These are phyloP conservation scores for Luzula sylvatica DNA, from an alignment of 176 grass and related monocot genomes.

Conservation along the genomic window DNA sequence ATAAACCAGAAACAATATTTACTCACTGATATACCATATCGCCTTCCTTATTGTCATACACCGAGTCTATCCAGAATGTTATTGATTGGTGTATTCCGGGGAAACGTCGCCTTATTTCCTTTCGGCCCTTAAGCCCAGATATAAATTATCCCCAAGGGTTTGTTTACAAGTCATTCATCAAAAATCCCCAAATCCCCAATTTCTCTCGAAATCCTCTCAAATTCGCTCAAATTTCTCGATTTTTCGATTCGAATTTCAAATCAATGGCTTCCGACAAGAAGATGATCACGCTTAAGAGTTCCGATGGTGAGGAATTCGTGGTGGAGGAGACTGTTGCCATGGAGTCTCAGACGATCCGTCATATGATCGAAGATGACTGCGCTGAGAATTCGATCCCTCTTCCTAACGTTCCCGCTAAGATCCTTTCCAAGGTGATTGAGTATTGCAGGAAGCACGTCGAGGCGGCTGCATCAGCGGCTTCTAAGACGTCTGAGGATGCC, in stretches of 20 bases:
- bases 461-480: conserved; percentile 27
- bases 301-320: conserved; percentile 43
- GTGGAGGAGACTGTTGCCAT: conserved; percentile 28
- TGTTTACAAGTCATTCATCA: background rate
- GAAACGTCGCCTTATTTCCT: too few species aligned
- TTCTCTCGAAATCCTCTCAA: background rate
- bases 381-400: conserved; percentile 32
- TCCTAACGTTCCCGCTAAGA: conserved; percentile 19
- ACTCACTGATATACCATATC: too few species aligned
- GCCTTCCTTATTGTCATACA: too few species aligned
- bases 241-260: background rate
- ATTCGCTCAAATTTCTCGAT: background rate
- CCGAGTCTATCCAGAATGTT: too few species aligned
- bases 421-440: conserved; percentile 33
- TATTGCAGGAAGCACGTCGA: conserved; percentile 61
- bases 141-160: too few species aligned
- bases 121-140: too few species aligned
- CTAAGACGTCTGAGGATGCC: conserved; percentile 3
- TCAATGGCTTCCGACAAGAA: conserved; percentile 3
- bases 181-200: background rate
- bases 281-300: conserved; percentile 19
- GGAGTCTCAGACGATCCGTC: conserved; percentile 39
- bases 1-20: too few species aligned
- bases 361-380: conserved; percentile 42
- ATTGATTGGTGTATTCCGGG: too few species aligned